These are phyloP conservation scores for Physcia stellaris DNA, from an alignment of 495 filamentous ascomycete species.

Conservation along the genomic window DNA sequence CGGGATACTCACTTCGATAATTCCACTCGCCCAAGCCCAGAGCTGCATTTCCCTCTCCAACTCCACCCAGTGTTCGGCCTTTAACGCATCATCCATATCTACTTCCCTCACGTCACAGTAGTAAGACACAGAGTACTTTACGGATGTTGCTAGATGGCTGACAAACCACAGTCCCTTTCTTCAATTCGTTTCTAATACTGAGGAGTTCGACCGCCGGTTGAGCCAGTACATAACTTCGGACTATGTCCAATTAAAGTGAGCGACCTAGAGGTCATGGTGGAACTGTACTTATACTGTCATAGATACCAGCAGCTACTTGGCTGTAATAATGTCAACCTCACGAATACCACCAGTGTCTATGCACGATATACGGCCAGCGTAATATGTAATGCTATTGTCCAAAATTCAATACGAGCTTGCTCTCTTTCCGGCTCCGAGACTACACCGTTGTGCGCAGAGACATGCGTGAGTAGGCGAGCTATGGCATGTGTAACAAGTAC, in stretches of 20 bases:
- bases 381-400: slow-evolving; percentile 89
- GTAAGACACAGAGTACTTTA: slow-evolving; percentile 36
- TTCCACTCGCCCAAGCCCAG: slow-evolving; percentile 12
- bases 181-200: slow-evolving; percentile 57
- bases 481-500: slow-evolving; percentile 10
- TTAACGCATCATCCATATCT: slow-evolving; percentile 68
- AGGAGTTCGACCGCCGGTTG: slow-evolving; percentile 67
- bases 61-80: slow-evolving; percentile 75
- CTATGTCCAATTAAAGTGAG: slow-evolving; percentile 66
- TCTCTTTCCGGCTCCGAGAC: slow-evolving; percentile 45
- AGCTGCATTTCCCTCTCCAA: slow-evolving; percentile 65
- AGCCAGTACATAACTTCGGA: slow-evolving; percentile 55
- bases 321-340: slow-evolving; percentile 62
- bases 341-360: slow-evolving; percentile 74
- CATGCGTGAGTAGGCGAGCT: slow-evolving; percentile 52
- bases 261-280: slow-evolving; percentile 3
- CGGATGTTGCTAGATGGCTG: slow-evolving; percentile 11
- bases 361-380: slow-evolving; percentile 86
- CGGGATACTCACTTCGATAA: no score
- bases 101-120: slow-evolving; percentile 57
- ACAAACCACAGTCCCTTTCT: slow-evolving; percentile 64
- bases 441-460: slow-evolving; percentile 73
- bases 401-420: slow-evolving; percentile 72
- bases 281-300: slow-evolving; percentile 13
- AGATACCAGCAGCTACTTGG: slow-evolving; percentile 71